phyloP scores from a whole-genome alignment of 2,329 filamentous ascomycete species.

The Malbranchea cinnamomea region DNA sequence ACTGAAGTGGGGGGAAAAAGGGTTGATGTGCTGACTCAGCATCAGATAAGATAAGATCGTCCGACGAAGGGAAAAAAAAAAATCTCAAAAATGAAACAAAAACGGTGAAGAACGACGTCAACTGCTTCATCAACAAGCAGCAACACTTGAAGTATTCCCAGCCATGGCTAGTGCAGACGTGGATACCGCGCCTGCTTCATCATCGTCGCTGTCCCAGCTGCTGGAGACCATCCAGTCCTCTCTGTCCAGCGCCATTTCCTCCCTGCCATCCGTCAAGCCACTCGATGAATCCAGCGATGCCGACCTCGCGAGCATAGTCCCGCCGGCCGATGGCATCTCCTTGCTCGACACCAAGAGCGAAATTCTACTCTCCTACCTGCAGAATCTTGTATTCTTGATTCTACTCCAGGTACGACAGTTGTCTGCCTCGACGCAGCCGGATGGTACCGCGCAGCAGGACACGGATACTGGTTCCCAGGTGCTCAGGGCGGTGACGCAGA shows the following conservation, averaged over 20 bases:
- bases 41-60: too few relatives aligned
- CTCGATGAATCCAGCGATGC: slow-evolving; percentile 16
- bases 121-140: not conserved
- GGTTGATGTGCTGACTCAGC: too few relatives aligned
- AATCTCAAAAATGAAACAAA: too few relatives aligned
- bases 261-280: slow-evolving; percentile 17
- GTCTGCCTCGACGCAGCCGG: slow-evolving; percentile 14
- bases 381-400: slow-evolving; percentile 81
- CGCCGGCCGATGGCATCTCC: slow-evolving; percentile 78
- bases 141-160: not conserved
- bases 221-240: slow-evolving; percentile 22
- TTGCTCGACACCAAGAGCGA: slow-evolving; percentile 94
- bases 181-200: not conserved
- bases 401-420: slow-evolving; percentile 59
- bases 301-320: slow-evolving; percentile 54
- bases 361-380: slow-evolving; percentile 86
- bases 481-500: slow-evolving; percentile 58
- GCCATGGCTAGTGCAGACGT: slow-evolving; percentile 1
- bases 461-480: too few relatives aligned
- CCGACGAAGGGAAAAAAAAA: too few relatives aligned
- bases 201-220: slow-evolving; percentile 13
- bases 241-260: slow-evolving; percentile 20
- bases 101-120: too few relatives aligned
- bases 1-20: too few relatives aligned
- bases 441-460: slow-evolving; percentile 14